A percentile compares a stretch with the other conserved stretches of the same genome.
These are phyloP conservation scores for Lepidium sativum DNA, from an alignment of 345 rosid species.

Conservation along the genomic window DNA sequence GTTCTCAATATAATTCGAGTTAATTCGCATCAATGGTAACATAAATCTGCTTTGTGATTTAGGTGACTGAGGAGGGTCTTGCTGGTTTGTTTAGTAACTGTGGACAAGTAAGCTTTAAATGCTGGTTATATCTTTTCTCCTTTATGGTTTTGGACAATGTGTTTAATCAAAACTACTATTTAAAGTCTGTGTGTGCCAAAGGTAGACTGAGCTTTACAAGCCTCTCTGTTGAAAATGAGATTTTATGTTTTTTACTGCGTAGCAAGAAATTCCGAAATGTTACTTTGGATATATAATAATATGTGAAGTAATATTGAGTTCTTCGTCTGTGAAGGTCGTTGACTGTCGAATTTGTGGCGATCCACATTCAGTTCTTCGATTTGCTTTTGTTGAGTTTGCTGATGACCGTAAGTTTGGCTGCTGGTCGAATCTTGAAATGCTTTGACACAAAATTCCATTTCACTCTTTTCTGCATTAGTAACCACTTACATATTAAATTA, in stretches of 20 bases:
- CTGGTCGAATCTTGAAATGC: not conserved
- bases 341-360: constrained; percentile 95
- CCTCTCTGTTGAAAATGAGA: not conserved
- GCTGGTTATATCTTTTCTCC: not conserved
- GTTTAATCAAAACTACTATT: not conserved
- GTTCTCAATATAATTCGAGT: not conserved
- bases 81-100: constrained; percentile 70
- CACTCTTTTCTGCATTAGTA: not conserved
- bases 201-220: not conserved
- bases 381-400: constrained; percentile 88
- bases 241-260: not conserved
- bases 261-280: not conserved
- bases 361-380: constrained; percentile 91
- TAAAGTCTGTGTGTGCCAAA: not conserved
- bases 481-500: not conserved
- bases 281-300: not conserved
- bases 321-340: constrained; percentile 57
- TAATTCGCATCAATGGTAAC: not conserved
- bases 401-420: constrained; percentile 62
- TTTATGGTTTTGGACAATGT: not conserved
- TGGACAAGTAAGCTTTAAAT: constrained; percentile 49
- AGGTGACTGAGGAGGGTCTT: constrained; percentile 88
- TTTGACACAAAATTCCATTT: not conserved
- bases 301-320: constrained; percentile 6
- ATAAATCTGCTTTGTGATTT: constrained; percentile 6